Evolutionary conservation across 108 stramenopile species (phyloP).

Genomic region (Nitzschia inconspicua): DNA sequence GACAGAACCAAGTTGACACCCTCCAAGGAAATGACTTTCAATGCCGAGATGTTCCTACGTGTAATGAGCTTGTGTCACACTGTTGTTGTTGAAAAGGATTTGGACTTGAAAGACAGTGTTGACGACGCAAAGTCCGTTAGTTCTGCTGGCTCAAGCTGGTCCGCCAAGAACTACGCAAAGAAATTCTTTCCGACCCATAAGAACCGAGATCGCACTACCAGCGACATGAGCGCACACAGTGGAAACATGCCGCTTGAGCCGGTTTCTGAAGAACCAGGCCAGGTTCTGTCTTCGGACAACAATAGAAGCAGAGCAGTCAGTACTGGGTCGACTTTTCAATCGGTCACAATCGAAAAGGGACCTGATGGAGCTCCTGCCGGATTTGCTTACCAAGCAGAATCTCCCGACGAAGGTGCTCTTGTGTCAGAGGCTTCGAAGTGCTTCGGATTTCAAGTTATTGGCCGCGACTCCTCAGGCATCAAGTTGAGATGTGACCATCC

Average conservation of each 20-base stretch:
- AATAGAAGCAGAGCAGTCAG: slow-evolving; percentile 7
- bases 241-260: background rate
- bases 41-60: slow-evolving; percentile 87
- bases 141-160: background rate
- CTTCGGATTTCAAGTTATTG: slow-evolving; percentile 81
- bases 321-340: slow-evolving; percentile 3
- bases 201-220: slow-evolving; percentile 3
- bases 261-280: slow-evolving; percentile 8
- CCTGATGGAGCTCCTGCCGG: slow-evolving; percentile 80
- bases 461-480: slow-evolving; percentile 71
- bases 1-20: background rate
- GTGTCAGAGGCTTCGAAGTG: slow-evolving; percentile 73
- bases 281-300: slow-evolving; percentile 15
- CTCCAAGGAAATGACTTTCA: slow-evolving; percentile 50
- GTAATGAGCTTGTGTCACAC: slow-evolving; percentile 92
- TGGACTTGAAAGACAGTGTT: slow-evolving; percentile 38
- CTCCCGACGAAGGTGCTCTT: slow-evolving; percentile 90
- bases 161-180: background rate
- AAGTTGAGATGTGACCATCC: slow-evolving; percentile 55
- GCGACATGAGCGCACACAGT: slow-evolving; percentile 15
- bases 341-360: slow-evolving; percentile 26
- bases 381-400: slow-evolving; percentile 85
- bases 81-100: slow-evolving; percentile 87
- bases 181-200: slow-evolving; percentile 1
- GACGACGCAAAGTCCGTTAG: slow-evolving; percentile 8